Conservation (phyloP, 371 early-diverging fungal genomes). For the Apophysomyces ossiformis region DNA sequence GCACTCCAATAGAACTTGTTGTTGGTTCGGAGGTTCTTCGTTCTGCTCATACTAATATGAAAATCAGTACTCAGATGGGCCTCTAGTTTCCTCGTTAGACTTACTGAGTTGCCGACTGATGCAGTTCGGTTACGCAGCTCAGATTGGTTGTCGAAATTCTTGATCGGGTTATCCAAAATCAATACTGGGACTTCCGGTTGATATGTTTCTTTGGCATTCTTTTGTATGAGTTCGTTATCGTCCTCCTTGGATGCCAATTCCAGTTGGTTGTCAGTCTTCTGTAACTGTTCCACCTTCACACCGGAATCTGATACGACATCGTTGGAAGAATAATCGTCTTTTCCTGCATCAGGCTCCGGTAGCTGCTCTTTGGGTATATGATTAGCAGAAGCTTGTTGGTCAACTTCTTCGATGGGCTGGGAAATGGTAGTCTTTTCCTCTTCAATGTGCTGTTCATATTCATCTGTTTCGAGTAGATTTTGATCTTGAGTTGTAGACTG, state of each 20-base stretch:
- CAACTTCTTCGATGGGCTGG: no score
- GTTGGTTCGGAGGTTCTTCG: neutral
- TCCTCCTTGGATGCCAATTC: no score
- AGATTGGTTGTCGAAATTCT: slow-evolving; percentile 3
- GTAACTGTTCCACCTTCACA: neutral
- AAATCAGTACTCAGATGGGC: neutral
- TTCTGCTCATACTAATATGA: neutral
- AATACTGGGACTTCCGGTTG: neutral
- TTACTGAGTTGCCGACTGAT: slow-evolving; percentile 19
- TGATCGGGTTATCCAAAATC: neutral
- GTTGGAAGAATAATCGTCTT: no score
- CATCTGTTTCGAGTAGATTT: no score
- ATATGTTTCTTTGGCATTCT: neutral
- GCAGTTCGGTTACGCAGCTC: slow-evolving; percentile 13
- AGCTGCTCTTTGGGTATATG: no score
- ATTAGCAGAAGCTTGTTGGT: no score
- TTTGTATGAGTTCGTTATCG: no score
- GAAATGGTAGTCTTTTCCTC: no score
- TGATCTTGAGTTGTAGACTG: no score
- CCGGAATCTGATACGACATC: no score
- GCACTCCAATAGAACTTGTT: neutral
- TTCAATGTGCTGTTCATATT: no score
- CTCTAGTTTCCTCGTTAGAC: neutral
- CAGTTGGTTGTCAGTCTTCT: neutral
- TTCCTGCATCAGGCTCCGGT: no score